Conservation (phyloP, 1,284 basidiomycete species). For the Rhodotorula glutinis region DNA sequence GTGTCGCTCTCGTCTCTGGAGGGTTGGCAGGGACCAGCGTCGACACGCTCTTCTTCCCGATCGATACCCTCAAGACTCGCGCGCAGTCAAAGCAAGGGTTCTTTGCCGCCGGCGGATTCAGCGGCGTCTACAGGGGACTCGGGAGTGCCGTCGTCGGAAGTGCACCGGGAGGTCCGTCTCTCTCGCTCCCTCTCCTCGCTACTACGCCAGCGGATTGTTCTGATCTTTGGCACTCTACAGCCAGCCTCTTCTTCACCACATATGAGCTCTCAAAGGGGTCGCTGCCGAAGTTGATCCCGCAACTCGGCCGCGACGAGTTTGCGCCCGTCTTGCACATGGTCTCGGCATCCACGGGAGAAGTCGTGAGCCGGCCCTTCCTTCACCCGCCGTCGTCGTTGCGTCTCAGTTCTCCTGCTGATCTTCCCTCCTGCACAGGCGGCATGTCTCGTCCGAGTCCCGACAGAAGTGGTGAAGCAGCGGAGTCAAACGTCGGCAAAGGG, state of each 20-base stretch:
- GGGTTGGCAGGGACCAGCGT: constrained; percentile 66
- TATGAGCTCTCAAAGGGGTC: constrained; percentile 84
- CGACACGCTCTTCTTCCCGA: constrained; percentile 92
- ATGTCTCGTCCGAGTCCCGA: constrained; percentile 88
- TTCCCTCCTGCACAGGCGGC: constrained; percentile 60
- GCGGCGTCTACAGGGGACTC: constrained; percentile 87
- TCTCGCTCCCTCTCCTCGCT: no score
- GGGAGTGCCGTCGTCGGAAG: constrained; percentile 94
- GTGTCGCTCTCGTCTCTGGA: constrained; percentile 15
- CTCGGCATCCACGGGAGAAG: constrained; percentile 48
- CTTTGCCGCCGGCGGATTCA: constrained; percentile 78
- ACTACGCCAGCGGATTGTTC: no score
- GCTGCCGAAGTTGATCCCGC: constrained; percentile 52
- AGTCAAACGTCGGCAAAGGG: constrained; percentile 72
- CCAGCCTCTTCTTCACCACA: constrained; percentile 90
- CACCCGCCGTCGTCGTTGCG: no score
- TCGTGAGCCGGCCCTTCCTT: constrained; percentile 36
- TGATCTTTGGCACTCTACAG: no score
- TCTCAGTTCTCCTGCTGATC: no score
- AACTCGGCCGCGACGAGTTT: constrained; percentile 15
- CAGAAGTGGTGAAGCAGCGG: constrained; percentile 87
- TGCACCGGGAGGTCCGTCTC: constrained; percentile 81
- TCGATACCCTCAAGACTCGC: constrained; percentile 95
- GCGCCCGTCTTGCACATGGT: constrained; percentile 49
- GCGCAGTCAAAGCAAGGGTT: constrained; percentile 88